Evolutionary conservation across 192 early-diverging fungal species (phyloP).

Genomic region (Phlyctochytrium bullatum): DNA sequence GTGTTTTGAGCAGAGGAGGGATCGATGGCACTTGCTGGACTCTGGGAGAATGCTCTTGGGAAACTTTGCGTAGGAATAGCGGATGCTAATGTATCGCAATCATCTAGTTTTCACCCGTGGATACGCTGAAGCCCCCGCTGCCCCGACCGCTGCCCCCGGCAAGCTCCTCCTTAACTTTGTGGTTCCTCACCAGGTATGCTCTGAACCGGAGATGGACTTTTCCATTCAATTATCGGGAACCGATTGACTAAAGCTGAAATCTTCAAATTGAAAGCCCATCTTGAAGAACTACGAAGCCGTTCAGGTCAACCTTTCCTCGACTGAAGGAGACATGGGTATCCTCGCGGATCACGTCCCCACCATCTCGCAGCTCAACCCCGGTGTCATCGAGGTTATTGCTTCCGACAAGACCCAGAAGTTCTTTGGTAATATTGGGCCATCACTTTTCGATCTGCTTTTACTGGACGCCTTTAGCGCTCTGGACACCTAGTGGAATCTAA

Average conservation of each 20-base stretch:
- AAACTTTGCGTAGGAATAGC: too few species aligned
- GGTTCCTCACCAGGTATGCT: conserved; percentile 82
- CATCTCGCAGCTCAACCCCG: conserved; percentile 87
- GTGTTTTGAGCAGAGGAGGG: too few species aligned
- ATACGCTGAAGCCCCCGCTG: conserved; percentile 74
- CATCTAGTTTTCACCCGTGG: conserved; percentile 48
- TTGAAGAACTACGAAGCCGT: conserved; percentile 70
- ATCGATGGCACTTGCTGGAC: too few species aligned
- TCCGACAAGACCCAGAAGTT: conserved; percentile 78
- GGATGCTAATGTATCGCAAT: too few species aligned
- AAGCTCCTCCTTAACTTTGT: conserved; percentile 87
- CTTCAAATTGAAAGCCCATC: conserved; percentile 41
- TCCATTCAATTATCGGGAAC: background rate
- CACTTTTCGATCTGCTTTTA: background rate
- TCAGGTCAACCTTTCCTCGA: conserved; percentile 91
- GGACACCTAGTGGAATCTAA: background rate
- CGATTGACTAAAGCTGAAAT: background rate
- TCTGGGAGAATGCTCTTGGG: too few species aligned
- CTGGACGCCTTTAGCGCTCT: too few species aligned
- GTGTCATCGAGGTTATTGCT: conserved; percentile 79
- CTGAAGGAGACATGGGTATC: conserved; percentile 96
- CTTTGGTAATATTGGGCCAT: conserved; percentile 79
- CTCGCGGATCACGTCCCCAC: conserved; percentile 97
- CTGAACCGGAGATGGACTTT: background rate
- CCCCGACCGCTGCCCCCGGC: conserved; percentile 51